Base-by-base conservation (phyloP, 1,284 basidiomycete genomes). In the Heliocybe sulcata region DNA sequence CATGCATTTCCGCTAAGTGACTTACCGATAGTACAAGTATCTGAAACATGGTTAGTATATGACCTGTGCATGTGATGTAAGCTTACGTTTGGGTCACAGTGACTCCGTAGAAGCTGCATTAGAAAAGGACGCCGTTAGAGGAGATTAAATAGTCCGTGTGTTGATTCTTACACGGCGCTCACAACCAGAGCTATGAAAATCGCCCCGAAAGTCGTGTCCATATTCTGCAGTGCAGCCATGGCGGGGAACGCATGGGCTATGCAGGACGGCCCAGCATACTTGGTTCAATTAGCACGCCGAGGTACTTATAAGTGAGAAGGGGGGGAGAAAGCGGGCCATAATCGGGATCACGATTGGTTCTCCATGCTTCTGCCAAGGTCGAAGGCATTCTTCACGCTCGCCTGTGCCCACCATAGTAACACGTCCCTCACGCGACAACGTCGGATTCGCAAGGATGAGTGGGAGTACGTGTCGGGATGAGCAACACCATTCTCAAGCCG, bases 101-200 rank as follows among this genome's bases (percentile, higher is more conserved):
- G 4, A 49, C 47, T 22, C 47, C 47, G 47, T 49, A 49, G 27
- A 49, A 49, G 23, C 47, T 49, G 20, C 22, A 49, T 49, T 22
- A 49, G 12, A n/a, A 16, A n/a, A n/a, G n/a, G n/a, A n/a, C n/a
- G n/a, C n/a, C n/a, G n/a, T n/a, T n/a, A n/a, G n/a, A n/a, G n/a
- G n/a, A 49, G 16, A 49, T 49, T 16, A 16, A 4, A 9, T 16
- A 16, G n/a, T 42, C 12, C 38, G 16, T 42, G 16, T 20, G 25
- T 29, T 25, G 27, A 8, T 26, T 16, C 47, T 49, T 49, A 49
- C 47, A 49, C 47, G 10, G 47, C 47, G 27, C 47, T 49, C 12
- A 22, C 47, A 25, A 49, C 27, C 47, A 49, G 27, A 25, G 47
- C 47, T 20, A 49, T 29, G 47, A 49, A 49, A 26, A 49, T 49